These are phyloP conservation scores for Centrapalus pauciflorus DNA, from an alignment of 129 eudicot genomes.

Conservation along the genomic window DNA sequence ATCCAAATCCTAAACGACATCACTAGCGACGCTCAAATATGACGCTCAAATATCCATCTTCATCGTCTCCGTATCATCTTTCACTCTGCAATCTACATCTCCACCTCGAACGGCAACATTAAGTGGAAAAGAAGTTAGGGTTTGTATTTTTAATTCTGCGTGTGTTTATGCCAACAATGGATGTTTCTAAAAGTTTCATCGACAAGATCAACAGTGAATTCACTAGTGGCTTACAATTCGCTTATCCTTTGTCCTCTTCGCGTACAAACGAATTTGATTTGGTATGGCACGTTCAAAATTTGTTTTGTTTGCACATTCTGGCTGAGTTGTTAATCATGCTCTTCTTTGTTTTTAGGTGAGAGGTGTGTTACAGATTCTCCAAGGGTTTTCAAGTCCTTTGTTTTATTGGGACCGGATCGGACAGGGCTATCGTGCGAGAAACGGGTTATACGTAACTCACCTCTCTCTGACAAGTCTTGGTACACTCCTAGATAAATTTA, in stretches of 20 bases:
- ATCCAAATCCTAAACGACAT: no score
- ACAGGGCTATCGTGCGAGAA: constrained; percentile 40
- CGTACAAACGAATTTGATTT: constrained; percentile 62
- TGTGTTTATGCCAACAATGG: constrained; percentile 28
- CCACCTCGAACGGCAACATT: no score
- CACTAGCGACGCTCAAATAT: no score
- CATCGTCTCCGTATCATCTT: no score
- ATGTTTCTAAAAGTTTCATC: constrained; percentile 49
- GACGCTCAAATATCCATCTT: no score
- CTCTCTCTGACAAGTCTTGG: constrained; percentile 64
- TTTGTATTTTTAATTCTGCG: not conserved
- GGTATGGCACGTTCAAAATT: constrained; percentile 32
- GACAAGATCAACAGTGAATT: constrained; percentile 38
- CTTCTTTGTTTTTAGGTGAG: constrained; percentile 46
- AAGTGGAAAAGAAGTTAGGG: not conserved
- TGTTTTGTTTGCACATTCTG: not conserved
- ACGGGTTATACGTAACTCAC: constrained; percentile 67
- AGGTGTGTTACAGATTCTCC: constrained; percentile 68
- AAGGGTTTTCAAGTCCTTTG: constrained; percentile 66
- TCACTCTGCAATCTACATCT: no score
- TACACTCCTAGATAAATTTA: constrained; percentile 57
- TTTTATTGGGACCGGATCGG: constrained; percentile 54
- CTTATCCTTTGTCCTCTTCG: constrained; percentile 52
- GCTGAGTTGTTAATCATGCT: not conserved
- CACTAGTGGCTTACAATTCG: constrained; percentile 53